phyloP scores from a whole-genome alignment of 345 rosid species.

The Populus pruinosa region DNA sequence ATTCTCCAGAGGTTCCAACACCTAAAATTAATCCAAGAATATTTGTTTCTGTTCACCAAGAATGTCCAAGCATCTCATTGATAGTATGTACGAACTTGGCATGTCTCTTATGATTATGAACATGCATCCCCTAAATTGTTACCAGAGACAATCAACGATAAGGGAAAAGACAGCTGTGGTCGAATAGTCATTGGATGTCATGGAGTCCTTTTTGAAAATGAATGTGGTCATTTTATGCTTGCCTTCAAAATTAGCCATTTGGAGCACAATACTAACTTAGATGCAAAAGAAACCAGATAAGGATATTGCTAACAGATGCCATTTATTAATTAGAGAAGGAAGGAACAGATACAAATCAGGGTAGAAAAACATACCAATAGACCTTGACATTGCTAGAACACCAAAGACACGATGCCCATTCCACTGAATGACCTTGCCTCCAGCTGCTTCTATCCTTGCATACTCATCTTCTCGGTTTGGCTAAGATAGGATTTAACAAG shows the following conservation, averaged over 20 bases:
- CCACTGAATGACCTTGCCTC: slow-evolving; percentile 97
- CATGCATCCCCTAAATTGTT: not conserved
- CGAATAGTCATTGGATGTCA: not conserved
- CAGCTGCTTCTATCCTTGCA: slow-evolving; percentile 93
- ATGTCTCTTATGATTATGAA: not conserved
- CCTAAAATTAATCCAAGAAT: not conserved
- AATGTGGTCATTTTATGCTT: not conserved
- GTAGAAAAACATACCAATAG: slow-evolving; percentile 59
- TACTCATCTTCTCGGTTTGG: slow-evolving; percentile 95
- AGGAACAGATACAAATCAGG: not conserved
- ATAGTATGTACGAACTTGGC: not conserved
- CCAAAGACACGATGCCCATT: slow-evolving; percentile 96
- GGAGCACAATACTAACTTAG: not conserved
- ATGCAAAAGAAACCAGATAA: not conserved
- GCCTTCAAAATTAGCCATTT: not conserved
- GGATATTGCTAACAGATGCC: not conserved
- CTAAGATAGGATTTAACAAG: slow-evolving; percentile 35
- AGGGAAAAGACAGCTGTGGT: not conserved
- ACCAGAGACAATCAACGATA: not conserved
- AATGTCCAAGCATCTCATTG: not conserved
- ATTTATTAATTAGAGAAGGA: not conserved
- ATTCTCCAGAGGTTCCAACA: not conserved
- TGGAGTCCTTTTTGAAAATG: not conserved
- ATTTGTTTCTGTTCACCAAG: not conserved
- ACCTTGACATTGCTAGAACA: slow-evolving; percentile 96